phyloP scores from a whole-genome alignment of 139 green algal genomes.

The Chlamydomonas asymmetrica region DNA sequence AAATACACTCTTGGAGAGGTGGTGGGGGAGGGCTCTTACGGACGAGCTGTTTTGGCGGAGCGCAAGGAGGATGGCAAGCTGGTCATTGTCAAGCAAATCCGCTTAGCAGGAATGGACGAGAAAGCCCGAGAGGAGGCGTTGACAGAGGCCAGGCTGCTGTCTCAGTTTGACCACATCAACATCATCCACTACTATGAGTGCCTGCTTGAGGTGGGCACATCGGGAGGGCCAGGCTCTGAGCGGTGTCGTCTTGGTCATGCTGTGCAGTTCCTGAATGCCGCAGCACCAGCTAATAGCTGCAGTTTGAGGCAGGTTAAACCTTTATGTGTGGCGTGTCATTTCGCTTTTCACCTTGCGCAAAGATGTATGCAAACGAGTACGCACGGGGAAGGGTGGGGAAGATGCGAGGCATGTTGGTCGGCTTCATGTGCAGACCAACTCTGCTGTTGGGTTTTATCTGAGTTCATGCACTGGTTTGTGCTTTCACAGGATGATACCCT shows the following conservation, averaged over 20 bases:
- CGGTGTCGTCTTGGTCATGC: neutral
- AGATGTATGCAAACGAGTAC: neutral
- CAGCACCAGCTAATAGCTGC: no score
- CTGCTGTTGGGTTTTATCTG: no score
- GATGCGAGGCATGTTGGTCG: no score
- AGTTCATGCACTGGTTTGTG: no score
- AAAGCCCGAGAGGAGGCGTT: slow-evolving; percentile 16
- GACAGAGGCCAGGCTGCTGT: slow-evolving; percentile 32
- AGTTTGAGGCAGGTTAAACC: neutral
- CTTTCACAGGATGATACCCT: no score
- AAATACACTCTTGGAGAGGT: slow-evolving; percentile 11
- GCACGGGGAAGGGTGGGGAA: no score
- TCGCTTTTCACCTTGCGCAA: no score
- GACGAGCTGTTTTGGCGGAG: slow-evolving; percentile 2
- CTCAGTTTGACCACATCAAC: slow-evolving; percentile 57
- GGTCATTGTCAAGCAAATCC: slow-evolving; percentile 36
- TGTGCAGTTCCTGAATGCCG: no score
- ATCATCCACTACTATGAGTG: slow-evolving; percentile 62
- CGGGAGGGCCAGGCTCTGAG: neutral
- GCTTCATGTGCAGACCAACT: no score
- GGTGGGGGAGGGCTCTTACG: slow-evolving; percentile 29
- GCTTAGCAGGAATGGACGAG: slow-evolving; percentile 28
- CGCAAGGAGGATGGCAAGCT: slow-evolving; percentile 23
- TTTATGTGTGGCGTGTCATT: neutral
- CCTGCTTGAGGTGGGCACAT: slow-evolving; percentile 45